Evolutionary conservation across 2,329 filamentous ascomycete species (phyloP).

Genomic region (Ceratocystis harringtonii): DNA sequence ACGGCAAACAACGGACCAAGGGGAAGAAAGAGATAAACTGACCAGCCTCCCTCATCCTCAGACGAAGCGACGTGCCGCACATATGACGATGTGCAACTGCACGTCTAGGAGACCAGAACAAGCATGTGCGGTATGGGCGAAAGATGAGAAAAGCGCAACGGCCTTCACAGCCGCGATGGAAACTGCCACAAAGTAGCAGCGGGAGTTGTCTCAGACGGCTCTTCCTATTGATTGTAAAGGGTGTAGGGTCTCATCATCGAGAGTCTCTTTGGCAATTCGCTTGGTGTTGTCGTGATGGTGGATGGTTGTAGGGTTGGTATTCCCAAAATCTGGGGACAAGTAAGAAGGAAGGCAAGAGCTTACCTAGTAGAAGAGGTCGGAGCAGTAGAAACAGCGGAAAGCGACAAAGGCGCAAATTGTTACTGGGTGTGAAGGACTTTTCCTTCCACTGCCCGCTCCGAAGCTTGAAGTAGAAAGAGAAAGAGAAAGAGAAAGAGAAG

Average conservation of each 20-base stretch:
- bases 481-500: too few species aligned
- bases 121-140: conserved; percentile 13
- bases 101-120: conserved; percentile 18
- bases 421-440: background rate
- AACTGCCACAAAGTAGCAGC: conserved; percentile 18
- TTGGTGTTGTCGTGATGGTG: background rate
- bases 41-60: conserved; percentile 1
- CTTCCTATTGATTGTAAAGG: conserved; percentile 26
- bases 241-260: conserved; percentile 27
- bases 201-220: conserved; percentile 28
- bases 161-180: conserved; percentile 18
- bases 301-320: too few species aligned
- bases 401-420: background rate
- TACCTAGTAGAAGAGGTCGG: background rate
- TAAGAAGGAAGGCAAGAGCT: background rate
- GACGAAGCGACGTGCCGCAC: conserved; percentile 15
- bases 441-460: background rate
- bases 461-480: background rate
- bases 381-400: background rate
- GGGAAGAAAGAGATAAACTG: background rate
- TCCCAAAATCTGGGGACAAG: background rate
- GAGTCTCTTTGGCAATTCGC: background rate
- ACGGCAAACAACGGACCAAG: background rate
- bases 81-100: conserved; percentile 25
- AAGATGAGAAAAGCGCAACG: conserved; percentile 15